Percentiles rank a stretch among this genome's conserved stretches.
These are phyloP conservation scores for Cladorrhinum samala DNA, from an alignment of 495 filamentous ascomycete genomes.

Conservation along the genomic window DNA sequence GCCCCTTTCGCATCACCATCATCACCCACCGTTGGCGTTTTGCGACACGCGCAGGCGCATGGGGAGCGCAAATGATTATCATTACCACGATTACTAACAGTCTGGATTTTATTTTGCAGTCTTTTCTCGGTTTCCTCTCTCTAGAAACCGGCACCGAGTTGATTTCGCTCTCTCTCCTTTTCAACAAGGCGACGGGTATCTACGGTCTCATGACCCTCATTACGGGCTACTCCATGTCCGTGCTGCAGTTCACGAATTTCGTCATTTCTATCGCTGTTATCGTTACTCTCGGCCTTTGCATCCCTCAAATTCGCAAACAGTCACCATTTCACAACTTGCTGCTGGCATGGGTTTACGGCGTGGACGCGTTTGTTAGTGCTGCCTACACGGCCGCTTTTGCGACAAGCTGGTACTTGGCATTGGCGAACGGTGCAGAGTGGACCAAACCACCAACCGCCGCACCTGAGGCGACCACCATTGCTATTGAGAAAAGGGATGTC, in stretches of 20 bases:
- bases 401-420: constrained; percentile 71
- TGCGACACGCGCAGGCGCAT: too few species aligned
- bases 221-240: constrained; percentile 57
- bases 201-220: constrained; percentile 83
- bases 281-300: constrained; percentile 52
- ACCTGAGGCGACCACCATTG: not conserved
- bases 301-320: constrained; percentile 64
- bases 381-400: constrained; percentile 75
- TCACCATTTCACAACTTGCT: constrained; percentile 61
- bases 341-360: constrained; percentile 69
- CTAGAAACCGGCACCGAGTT: constrained; percentile 79
- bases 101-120: constrained; percentile 38
- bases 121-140: constrained; percentile 77
- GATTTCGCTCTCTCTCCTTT: constrained; percentile 66
- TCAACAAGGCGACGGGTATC: constrained; percentile 84
- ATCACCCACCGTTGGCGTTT: not conserved
- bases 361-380: constrained; percentile 72
- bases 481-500: not conserved
- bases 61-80: too few species aligned
- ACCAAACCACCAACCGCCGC: not conserved
- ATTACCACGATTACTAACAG: too few species aligned
- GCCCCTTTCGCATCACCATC: not conserved
- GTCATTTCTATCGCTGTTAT: constrained; percentile 72
- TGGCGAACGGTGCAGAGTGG: not conserved
- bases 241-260: constrained; percentile 73